These are phyloP conservation scores for Leucaena leucocephala DNA, from an alignment of 306 rosid genomes.

Conservation along the genomic window DNA sequence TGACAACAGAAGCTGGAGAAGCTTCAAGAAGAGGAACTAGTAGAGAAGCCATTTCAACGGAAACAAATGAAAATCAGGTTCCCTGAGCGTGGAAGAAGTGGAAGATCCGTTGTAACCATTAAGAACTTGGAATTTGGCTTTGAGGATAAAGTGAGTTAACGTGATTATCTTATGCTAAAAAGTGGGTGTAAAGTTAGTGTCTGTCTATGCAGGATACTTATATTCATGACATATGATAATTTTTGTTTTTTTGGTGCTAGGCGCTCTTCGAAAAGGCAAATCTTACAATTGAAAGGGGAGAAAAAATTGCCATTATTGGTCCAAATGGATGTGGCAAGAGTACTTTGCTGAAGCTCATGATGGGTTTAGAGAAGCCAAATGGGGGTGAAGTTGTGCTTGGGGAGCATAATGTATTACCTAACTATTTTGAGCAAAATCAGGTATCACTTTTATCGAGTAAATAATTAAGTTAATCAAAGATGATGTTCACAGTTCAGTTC, in stretches of 20 bases:
- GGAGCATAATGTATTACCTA: conserved; percentile 91
- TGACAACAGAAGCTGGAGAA: conserved; percentile 89
- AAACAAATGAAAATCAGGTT: conserved; percentile 97
- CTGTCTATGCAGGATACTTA: not conserved
- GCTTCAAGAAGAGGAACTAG: conserved; percentile 82
- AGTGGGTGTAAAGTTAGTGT: conserved; percentile 6
- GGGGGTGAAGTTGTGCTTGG: conserved; percentile 86
- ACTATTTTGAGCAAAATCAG: conserved; percentile 99
- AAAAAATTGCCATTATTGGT: conserved; percentile 92
- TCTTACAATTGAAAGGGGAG: conserved; percentile 89
- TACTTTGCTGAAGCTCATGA: conserved; percentile 84
- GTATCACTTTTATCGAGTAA: conserved; percentile 43
- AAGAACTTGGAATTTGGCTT: conserved; percentile 79
- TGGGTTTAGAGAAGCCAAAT: conserved; percentile 83
- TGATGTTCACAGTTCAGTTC: conserved; percentile 15
- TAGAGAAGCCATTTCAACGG: conserved; percentile 92
- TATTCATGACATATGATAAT: conserved; percentile 35
- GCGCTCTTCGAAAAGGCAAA: conserved; percentile 78
- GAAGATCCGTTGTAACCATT: conserved; percentile 73
- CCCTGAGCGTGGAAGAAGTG: conserved; percentile 94
- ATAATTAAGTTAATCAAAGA: conserved; percentile 13
- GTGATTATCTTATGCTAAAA: conserved; percentile 21
- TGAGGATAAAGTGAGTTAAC: conserved; percentile 71
- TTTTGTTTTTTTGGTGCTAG: conserved; percentile 49
- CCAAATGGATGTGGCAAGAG: conserved; percentile 99